phyloP scores from a whole-genome alignment of 1,139 yeast species.

The Sugiyamaella castrensis region DNA sequence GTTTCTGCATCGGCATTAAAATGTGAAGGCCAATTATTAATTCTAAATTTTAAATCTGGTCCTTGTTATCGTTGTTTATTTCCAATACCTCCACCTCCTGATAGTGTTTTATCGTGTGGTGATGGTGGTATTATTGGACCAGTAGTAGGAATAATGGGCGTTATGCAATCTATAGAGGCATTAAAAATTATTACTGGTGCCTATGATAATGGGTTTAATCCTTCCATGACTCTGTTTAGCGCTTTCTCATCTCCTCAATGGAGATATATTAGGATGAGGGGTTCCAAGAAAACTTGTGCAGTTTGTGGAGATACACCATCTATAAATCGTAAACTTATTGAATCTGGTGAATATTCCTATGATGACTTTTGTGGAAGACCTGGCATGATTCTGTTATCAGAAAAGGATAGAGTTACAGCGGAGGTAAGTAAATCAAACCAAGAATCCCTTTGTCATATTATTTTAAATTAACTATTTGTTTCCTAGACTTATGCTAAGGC shows the following conservation, averaged over 20 bases:
- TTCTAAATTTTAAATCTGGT: conserved; percentile 67
- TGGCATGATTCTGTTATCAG: conserved; percentile 40
- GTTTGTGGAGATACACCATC: conserved; percentile 56
- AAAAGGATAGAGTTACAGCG: conserved; percentile 51
- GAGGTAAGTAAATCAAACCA: conserved; percentile 38
- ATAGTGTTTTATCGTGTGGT: conserved; percentile 76
- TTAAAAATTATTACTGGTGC: conserved; percentile 65
- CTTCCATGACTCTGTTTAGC: conserved; percentile 66
- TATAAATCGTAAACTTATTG: conserved; percentile 49
- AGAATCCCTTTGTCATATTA: conserved; percentile 10
- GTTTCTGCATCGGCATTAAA: conserved; percentile 91
- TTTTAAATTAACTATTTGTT: background rate
- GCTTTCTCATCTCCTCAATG: conserved; percentile 73
- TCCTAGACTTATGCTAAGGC: conserved; percentile 2
- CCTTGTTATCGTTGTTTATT: conserved; percentile 96
- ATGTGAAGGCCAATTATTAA: conserved; percentile 84
- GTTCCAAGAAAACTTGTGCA: conserved; percentile 55
- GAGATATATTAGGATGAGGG: conserved; percentile 77
- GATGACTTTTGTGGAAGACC: conserved; percentile 69
- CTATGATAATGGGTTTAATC: conserved; percentile 52
- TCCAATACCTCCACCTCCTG: conserved; percentile 87
- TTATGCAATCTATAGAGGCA: conserved; percentile 84
- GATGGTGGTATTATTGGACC: conserved; percentile 98
- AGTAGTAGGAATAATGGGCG: conserved; percentile 87
- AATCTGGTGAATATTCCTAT: conserved; percentile 55